Conservation (phyloP, 1,284 basidiomycete genomes). For the Ustilago xerochloae region DNA sequence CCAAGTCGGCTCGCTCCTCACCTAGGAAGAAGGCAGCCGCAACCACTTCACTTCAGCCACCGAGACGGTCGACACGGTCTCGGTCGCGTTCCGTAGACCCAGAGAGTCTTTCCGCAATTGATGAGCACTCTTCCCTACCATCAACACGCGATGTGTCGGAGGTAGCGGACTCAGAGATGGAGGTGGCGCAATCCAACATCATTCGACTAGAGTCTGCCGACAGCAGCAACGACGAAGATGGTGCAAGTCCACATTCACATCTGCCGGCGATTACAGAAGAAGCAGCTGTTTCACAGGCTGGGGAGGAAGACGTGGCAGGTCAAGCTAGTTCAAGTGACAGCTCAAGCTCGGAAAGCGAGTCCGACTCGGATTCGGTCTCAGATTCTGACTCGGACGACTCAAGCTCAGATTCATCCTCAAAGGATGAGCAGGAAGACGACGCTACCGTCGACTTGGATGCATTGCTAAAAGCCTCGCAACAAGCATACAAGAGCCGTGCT, state of each 20-base stretch:
- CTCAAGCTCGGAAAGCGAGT: conserved; percentile 15
- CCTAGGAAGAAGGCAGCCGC: conserved; percentile 31
- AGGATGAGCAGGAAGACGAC: conserved; percentile 21
- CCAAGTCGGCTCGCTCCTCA: conserved; percentile 26
- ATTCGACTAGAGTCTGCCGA: background rate
- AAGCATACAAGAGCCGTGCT: conserved; percentile 35
- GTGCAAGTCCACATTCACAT: conserved; percentile 2
- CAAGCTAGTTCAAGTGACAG: conserved; percentile 14
- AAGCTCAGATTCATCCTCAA: conserved; percentile 28
- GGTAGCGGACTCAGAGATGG: conserved; percentile 6
- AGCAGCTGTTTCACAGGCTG: background rate
- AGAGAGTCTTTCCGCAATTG: conserved; percentile 21
- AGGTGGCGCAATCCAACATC: conserved; percentile 1
- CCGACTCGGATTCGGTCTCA: conserved; percentile 8
- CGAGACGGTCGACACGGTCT: conserved; percentile 33
- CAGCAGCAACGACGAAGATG: background rate
- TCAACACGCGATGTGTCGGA: conserved; percentile 1
- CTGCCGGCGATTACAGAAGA: conserved; percentile 25
- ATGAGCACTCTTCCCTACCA: conserved; percentile 2
- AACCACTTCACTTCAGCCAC: conserved; percentile 22
- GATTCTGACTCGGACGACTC: conserved; percentile 24
- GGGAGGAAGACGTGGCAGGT: background rate
- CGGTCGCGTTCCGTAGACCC: conserved; percentile 37
- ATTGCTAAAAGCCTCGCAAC: conserved; percentile 45
- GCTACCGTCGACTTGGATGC: conserved; percentile 24